Conservation (phyloP, 2,329 filamentous ascomycete species). For the Nigrospora sphaerica region DNA sequence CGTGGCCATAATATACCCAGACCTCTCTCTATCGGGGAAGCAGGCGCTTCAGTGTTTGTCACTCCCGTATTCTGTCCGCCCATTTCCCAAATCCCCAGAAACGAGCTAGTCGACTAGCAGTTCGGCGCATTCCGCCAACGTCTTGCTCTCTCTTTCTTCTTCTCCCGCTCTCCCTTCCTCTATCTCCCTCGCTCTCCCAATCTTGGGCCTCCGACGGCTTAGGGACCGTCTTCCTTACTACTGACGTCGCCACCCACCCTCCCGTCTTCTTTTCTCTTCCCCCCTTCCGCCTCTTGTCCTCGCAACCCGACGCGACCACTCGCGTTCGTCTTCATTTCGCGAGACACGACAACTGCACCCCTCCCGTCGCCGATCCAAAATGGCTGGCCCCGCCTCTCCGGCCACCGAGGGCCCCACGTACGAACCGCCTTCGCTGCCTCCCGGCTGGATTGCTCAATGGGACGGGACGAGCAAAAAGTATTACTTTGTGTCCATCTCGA, state of each 20-base stretch:
- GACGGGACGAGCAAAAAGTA: conserved; percentile 58
- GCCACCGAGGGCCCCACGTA: conserved; percentile 52
- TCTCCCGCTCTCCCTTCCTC: too few relatives aligned
- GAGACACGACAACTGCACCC: background rate
- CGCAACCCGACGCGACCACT: background rate
- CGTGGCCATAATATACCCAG: too few relatives aligned
- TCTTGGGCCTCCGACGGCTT: background rate
- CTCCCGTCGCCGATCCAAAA: background rate
- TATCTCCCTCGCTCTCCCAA: too few relatives aligned
- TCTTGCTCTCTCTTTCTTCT: too few relatives aligned
- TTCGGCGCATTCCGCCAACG: too few relatives aligned
- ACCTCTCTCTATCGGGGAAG: too few relatives aligned
- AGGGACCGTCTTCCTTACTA: background rate
- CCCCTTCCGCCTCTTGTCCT: background rate
- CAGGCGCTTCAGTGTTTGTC: too few relatives aligned
- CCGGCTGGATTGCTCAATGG: conserved; percentile 66
- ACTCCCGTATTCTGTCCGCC: too few relatives aligned
- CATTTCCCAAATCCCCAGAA: too few relatives aligned
- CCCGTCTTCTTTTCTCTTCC: background rate
- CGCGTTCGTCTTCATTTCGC: background rate
- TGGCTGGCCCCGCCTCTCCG: conserved; percentile 44
- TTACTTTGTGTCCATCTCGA: conserved; percentile 67
- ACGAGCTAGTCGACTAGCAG: too few relatives aligned
- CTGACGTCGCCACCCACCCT: too few relatives aligned
- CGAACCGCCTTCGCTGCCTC: conserved; percentile 50